A percentile compares a stretch with the other conserved stretches of the same genome.
Conservation (phyloP, 225 moss, liverwort and hornwort genomes). For the Straminergon stramineum region DNA sequence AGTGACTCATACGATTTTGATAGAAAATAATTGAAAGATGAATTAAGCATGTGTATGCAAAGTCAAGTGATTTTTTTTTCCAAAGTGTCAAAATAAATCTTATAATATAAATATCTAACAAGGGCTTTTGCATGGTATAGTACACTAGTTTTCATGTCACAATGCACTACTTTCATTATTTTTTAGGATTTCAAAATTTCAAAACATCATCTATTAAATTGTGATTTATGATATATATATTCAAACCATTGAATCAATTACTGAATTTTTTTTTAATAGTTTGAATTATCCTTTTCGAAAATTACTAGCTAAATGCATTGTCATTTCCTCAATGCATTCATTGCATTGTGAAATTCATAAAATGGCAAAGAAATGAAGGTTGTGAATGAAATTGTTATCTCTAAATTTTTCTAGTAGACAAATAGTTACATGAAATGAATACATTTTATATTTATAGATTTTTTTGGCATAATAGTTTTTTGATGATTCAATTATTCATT, state of each 20-base stretch:
- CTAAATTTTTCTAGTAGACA: background rate
- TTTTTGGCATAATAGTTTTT: background rate
- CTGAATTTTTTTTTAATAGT: background rate
- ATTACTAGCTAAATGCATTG: background rate
- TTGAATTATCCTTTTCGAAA: background rate
- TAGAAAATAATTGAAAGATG: background rate
- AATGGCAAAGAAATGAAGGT: accelerated
- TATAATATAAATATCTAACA: background rate
- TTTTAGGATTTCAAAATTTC: background rate
- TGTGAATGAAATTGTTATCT: background rate
- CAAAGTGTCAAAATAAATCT: background rate
- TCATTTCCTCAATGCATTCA: background rate
- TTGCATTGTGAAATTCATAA: background rate
- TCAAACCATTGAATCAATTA: background rate
- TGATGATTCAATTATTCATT: background rate
- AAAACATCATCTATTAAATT: background rate
- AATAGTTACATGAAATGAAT: background rate
- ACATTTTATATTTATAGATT: background rate
- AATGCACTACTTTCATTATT: background rate
- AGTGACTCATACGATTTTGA: background rate
- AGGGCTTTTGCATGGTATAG: background rate
- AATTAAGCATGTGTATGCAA: background rate
- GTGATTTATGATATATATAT: background rate
- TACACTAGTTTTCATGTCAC: background rate
- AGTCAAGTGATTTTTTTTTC: background rate